Evolutionary conservation across 2,329 filamentous ascomycete genomes (phyloP), one percentile per base, ranked within the genome.

Genomic region (Hypoxylon sp.): DNA sequence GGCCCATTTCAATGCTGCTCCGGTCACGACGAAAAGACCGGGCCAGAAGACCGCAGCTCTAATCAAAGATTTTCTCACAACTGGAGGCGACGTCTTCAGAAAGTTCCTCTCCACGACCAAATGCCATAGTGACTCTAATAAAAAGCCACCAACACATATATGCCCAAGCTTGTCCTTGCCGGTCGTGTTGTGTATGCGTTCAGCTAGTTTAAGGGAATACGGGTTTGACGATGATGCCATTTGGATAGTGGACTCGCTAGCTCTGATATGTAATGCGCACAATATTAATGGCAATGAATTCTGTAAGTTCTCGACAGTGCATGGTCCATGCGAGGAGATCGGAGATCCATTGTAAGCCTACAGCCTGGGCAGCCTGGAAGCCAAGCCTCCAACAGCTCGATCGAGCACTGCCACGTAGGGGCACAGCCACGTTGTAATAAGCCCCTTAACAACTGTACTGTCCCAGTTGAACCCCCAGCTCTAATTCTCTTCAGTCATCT

Each of bases 91-190:
- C 29, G 67, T 73, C 6, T 72, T 72, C 11, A 73, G 27, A 19
- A 71, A 11, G 32, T 43, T 68, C 34, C 32, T 57, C 63, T 73
- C 68, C 51, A 72, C 54, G 32, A 65, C 60, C 0, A 32, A 53
- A 30, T 69, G 60, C 71, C 71, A 75, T 8, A 67, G 9, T n/a
- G 56, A 61, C 59, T 75, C 73, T 5, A 71, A 27, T 7, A 61
- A 6, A 41, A 74, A 64, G 12, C 71, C 71, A 6, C 50, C 61
- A 6, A 47, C 12, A 47, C 73, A 74, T 34, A 74, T 71, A 23
- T 12, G 51, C 8, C 50, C 16, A 8, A 73, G 67, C 14, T 68
- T 5, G 9, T 74, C 65, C 52, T 74, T 71, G 37, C 67, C 68
- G 4, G 70, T 74, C 4, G 61, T 58, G 9, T 65, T 46, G 50